Percentiles rank a stretch among this genome's conserved stretches.
phyloP scores from a whole-genome alignment of 1,284 basidiomycete genomes.

The Trichosporon ovoides region DNA sequence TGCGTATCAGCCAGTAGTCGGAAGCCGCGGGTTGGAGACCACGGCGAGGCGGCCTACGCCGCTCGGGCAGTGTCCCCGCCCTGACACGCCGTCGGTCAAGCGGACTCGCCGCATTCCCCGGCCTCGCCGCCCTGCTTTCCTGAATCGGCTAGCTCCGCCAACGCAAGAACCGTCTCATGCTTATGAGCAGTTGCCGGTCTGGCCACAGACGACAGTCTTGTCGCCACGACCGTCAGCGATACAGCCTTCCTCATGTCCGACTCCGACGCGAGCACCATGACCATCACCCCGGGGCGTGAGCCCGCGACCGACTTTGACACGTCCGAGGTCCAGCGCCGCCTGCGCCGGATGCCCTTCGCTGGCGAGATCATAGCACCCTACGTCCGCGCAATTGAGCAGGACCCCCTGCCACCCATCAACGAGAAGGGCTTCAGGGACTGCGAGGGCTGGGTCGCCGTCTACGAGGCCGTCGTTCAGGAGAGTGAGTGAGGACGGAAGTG shows the following conservation, averaged over 20 bases:
- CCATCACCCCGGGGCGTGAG: neutral
- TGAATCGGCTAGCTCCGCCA: too few relatives aligned
- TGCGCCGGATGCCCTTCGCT: conserved; percentile 11
- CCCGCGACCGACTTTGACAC: conserved; percentile 9
- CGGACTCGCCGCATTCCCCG: too few relatives aligned
- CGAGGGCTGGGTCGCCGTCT: conserved; percentile 8
- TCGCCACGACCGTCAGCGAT: too few relatives aligned
- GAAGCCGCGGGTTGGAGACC: too few relatives aligned
- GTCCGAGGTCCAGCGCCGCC: neutral
- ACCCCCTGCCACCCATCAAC: conserved; percentile 8
- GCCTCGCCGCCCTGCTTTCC: too few relatives aligned
- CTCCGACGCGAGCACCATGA: neutral
- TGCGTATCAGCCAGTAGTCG: too few relatives aligned
- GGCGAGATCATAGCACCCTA: conserved; percentile 6
- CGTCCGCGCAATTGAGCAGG: neutral
- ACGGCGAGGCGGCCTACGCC: too few relatives aligned
- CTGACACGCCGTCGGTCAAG: too few relatives aligned
- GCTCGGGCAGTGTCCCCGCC: too few relatives aligned
- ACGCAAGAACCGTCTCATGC: too few relatives aligned
- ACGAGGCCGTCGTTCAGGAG: conserved; percentile 7
- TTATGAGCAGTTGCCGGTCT: too few relatives aligned
- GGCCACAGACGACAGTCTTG: too few relatives aligned
- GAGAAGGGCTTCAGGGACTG: conserved; percentile 5
- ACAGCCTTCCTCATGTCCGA: neutral
- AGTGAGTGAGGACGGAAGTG: neutral